Conservation (phyloP, 1,284 basidiomycete genomes). For the Austropuccinia psidii region DNA sequence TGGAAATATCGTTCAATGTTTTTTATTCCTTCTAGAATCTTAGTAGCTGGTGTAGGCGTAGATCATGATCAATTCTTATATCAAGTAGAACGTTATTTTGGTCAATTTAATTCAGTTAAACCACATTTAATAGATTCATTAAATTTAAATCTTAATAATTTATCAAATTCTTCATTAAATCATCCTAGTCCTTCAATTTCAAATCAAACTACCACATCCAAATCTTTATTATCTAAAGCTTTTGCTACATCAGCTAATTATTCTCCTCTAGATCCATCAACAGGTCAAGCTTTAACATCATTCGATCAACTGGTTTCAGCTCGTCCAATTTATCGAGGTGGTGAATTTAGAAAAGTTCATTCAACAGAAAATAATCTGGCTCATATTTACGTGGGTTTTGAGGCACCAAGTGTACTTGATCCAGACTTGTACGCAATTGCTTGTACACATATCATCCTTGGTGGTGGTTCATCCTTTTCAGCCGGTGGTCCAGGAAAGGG, state of each 20-base stretch:
- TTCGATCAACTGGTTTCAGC: slow-evolving; percentile 30
- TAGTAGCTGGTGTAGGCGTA: slow-evolving; percentile 33
- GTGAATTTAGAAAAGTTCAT: slow-evolving; percentile 18
- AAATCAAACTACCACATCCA: neutral
- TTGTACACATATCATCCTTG: slow-evolving; percentile 34
- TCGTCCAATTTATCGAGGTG: slow-evolving; percentile 17
- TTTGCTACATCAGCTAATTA: slow-evolving; percentile 5
- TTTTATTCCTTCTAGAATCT: slow-evolving; percentile 29
- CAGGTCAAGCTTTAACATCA: slow-evolving; percentile 8
- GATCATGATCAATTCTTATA: slow-evolving; percentile 26
- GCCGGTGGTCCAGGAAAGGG: slow-evolving; percentile 36
- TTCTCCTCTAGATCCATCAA: slow-evolving; percentile 12
- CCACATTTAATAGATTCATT: too few relatives aligned
- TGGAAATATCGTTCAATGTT: slow-evolving; percentile 26
- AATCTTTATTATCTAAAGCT: slow-evolving; percentile 23
- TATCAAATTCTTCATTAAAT: neutral
- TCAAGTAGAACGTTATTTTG: slow-evolving; percentile 13
- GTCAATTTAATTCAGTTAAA: slow-evolving; percentile 1
- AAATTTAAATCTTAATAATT: neutral
- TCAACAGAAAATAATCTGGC: slow-evolving; percentile 10
- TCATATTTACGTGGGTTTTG: slow-evolving; percentile 30
- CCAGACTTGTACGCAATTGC: slow-evolving; percentile 31
- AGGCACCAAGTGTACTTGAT: slow-evolving; percentile 23
- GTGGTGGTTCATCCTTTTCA: slow-evolving; percentile 34
- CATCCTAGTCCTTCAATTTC: neutral